Evolutionary conservation across 225 moss, liverwort and hornwort species (phyloP), one percentile per base, ranked within the genome.

Genomic region (Polytrichum commune): DNA sequence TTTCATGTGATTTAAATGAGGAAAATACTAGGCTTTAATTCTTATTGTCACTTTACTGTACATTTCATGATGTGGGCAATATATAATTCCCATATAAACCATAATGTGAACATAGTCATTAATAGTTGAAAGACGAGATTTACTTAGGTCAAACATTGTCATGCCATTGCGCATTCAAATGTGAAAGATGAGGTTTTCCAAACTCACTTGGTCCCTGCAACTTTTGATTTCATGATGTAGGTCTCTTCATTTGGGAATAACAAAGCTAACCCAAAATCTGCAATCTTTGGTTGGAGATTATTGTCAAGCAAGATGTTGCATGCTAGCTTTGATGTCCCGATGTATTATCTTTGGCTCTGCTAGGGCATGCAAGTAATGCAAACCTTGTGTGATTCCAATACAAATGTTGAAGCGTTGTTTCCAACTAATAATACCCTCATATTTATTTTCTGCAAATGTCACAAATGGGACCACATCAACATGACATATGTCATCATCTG

Each of bases 181-280:
- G n/a, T 35, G 27, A 33, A 65, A n/a, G 3, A 57, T 6, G 4
- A 7, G 63, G 19, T 0, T 20, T 54, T 7, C 9, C 35, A 35
- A 28, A 69, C 73, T 53, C 62, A 67, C 67, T 70, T 76, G 63
- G 76, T 76, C 18, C 65, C 65, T 64, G 54, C 70, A 64, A 76
- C 27, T 20, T 70, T 64, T 29, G 67, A 16, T 10, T 55, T 67
- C 30, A 60, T 67, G n/a, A 78, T 78, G 53, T 73, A 54, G 55
- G 54, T 83, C 16, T 72, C 30, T 33, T 83, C 79, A 33, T 79
- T 69, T 1, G 54, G 30, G 54, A 69, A 72, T 18, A 72, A 38
- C 29, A 74, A 30, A 18, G 69, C 79, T 32, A 83, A 62, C 23
- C 83, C 83, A 70, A 83, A 83, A 55, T 76, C 76, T 13, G 69